Evolutionary conservation across 345 rosid genomes (phyloP).

Genomic region (Garcia nutans): DNA sequence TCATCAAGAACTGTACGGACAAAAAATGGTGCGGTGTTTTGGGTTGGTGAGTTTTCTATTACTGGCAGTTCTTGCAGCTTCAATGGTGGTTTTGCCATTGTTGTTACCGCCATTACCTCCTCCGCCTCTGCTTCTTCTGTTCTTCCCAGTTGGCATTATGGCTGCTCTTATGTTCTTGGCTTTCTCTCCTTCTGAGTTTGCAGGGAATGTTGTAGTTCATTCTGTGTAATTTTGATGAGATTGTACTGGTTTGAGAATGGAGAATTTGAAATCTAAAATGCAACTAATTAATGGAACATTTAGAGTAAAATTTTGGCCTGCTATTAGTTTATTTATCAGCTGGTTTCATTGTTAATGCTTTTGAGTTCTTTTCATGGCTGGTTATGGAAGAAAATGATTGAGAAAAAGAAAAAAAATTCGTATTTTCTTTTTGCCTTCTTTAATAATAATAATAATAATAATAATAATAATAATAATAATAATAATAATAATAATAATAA

Average conservation of each 20-base stretch:
- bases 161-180: constrained; percentile 64
- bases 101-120: constrained; percentile 73
- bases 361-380: not conserved
- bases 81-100: constrained; percentile 56
- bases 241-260: not conserved
- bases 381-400: not conserved
- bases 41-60: constrained; percentile 34
- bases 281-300: not conserved
- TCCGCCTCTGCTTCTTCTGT: constrained; percentile 51
- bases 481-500: too few species aligned
- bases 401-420: not conserved
- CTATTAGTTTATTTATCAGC: not conserved
- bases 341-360: not conserved
- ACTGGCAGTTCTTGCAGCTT: constrained; percentile 39
- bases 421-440: not conserved
- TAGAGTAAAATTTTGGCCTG: not conserved
- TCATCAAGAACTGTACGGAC: not conserved
- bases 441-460: too few species aligned
- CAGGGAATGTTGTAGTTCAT: constrained; percentile 14
- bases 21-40: constrained; percentile 33
- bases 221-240: not conserved
- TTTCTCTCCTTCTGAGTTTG: constrained; percentile 42
- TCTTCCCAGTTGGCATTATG: constrained; percentile 65
- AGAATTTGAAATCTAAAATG: not conserved
- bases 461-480: too few species aligned